Evolutionary conservation across 2,329 filamentous ascomycete species (phyloP), one percentile per base, ranked within the genome.

Genomic region (Alternaria tenuissima): DNA sequence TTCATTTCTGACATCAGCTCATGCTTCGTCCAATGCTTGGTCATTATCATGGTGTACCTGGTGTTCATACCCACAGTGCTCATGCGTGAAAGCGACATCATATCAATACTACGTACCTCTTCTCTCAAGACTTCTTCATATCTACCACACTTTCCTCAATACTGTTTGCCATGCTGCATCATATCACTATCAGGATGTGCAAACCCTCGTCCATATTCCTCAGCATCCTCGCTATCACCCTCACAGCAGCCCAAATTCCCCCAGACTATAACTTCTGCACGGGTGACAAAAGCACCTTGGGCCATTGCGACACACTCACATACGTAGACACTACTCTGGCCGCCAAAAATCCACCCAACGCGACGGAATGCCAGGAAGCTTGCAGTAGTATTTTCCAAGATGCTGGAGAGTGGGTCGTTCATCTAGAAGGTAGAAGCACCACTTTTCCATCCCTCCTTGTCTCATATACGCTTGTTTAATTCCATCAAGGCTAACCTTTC

Each of bases 401-500:
- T 32, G 68, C 68, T 0, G 68, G 69, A 8, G 69, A 72, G 49
- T 72, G 68, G 68, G 24, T 49, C 18, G 66, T 69, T 14, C 42
- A 62, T 6, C 63, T 72, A 20, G 36, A n/a, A 12, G 65, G 63
- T 63, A 55, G 36, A 39, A n/a, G 18, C 36, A 20, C 36, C n/a
- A 39, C 7, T 11, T 39, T 11, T 20, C 8, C 4, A 16, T 12
- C 36, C n/a, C 7, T 38, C 16, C 7, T 38, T n/a, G 6, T 3
- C 34, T 38, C 16, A 38, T 38, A 2, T 8, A 4, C 34, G 16
- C 16, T 30, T n/a, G 11, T 24, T n/a, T 20, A 22, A 20, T 30
- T 18, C 1, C 26, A 20, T 20, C 38, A 24, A 44, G 14, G 47
- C 16, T 30, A 14, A 32, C 4, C 8, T 20, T 2, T 8, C 3